Evolutionary conservation across 495 filamentous ascomycete genomes (phyloP).

Genomic region (Hypomontagnella submonticulosa): DNA sequence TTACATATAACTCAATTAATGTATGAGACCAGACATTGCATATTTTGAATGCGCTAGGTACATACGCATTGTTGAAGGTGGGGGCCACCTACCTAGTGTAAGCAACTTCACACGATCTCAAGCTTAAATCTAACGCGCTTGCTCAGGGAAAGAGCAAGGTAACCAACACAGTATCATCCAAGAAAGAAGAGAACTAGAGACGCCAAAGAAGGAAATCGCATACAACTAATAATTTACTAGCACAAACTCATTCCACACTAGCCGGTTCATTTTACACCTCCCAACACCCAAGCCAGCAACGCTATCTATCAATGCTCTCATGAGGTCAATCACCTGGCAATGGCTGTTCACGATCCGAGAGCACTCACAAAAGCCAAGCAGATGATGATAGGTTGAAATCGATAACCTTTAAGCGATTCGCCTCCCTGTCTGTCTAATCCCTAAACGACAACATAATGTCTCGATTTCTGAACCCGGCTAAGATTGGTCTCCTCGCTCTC

Average conservation of each 20-base stretch:
- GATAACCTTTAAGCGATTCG: not conserved
- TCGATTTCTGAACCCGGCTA: slow-evolving; percentile 85
- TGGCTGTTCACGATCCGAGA: slow-evolving; percentile 16
- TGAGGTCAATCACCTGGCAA: slow-evolving; percentile 23
- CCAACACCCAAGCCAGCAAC: not conserved
- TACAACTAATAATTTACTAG: too few species aligned
- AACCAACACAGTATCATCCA: too few species aligned
- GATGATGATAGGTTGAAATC: not conserved
- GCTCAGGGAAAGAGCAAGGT: too few species aligned
- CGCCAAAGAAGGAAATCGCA: too few species aligned
- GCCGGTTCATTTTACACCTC: not conserved
- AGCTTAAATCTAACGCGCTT: too few species aligned
- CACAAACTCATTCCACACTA: not conserved
- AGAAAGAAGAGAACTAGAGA: not conserved
- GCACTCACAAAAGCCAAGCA: slow-evolving; percentile 5
- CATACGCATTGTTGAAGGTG: too few species aligned
- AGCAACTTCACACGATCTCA: too few species aligned
- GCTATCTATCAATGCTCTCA: too few species aligned
- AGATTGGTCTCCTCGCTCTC: slow-evolving; percentile 82
- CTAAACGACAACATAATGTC: slow-evolving; percentile 62
- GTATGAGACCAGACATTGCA: too few species aligned
- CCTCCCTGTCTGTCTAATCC: not conserved
- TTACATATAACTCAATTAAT: too few species aligned
- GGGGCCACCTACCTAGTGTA: too few species aligned
- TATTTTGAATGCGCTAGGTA: too few species aligned